Percentiles rank a stretch among this genome's conserved stretches.
Evolutionary conservation across 768 basidiomycete species (phyloP).

Genomic region (Suillus subaureus): DNA sequence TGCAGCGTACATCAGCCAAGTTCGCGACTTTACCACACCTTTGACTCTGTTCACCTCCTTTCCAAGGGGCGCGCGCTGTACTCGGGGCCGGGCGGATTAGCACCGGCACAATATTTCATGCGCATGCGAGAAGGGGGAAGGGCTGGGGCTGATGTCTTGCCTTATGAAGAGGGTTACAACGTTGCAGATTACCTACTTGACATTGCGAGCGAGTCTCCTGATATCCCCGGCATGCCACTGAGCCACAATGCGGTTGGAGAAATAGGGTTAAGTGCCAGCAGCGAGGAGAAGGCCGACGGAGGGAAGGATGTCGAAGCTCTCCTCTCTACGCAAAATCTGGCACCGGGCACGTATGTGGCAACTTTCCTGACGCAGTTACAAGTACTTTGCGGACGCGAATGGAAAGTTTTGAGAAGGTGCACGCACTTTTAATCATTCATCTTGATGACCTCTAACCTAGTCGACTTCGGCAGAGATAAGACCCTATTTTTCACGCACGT

Average conservation of each 20-base stretch:
- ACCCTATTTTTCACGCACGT: conserved; percentile 83
- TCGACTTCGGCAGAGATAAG: conserved; percentile 61
- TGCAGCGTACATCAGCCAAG: conserved; percentile 90
- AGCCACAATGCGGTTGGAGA: conserved; percentile 9
- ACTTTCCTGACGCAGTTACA: conserved; percentile 91
- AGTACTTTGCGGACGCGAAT: conserved; percentile 80
- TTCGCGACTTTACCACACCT: conserved; percentile 83
- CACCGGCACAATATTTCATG: conserved; percentile 70
- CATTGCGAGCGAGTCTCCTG: conserved; percentile 71
- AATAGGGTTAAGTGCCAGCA: conserved; percentile 12
- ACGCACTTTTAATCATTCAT: conserved; percentile 14
- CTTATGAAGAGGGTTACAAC: conserved; percentile 83
- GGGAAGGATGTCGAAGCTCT: conserved; percentile 23
- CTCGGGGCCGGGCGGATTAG: conserved; percentile 72
- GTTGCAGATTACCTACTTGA: conserved; percentile 92
- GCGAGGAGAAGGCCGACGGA: conserved; percentile 17
- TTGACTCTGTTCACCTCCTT: conserved; percentile 80
- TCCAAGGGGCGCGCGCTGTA: conserved; percentile 79
- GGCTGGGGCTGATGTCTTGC: conserved; percentile 38
- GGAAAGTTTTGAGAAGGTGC: conserved; percentile 76
- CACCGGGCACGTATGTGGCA: conserved; percentile 52
- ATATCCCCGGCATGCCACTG: conserved; percentile 34
- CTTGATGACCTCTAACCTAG: background rate
- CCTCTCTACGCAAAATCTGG: conserved; percentile 17
- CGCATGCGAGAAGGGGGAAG: conserved; percentile 25